phyloP scores from a whole-genome alignment of 2,329 filamentous ascomycete genomes.

The Fusarium transvaalense region DNA sequence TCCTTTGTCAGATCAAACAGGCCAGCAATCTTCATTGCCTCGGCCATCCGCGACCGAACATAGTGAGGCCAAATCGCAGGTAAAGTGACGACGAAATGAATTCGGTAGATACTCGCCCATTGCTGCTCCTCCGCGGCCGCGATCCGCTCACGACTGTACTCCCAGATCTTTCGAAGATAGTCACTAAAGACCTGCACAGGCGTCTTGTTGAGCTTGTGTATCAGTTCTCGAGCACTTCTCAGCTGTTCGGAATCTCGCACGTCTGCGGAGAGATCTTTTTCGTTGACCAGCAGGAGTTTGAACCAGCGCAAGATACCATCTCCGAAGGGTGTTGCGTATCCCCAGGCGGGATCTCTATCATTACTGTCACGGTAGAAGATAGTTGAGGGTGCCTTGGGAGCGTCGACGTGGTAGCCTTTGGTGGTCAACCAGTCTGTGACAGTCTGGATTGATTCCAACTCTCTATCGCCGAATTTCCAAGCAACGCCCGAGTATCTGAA shows the following conservation, averaged over 20 bases:
- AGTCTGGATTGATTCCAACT: conserved; percentile 46
- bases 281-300: conserved; percentile 57
- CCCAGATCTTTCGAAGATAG: conserved; percentile 54
- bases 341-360: conserved; percentile 44
- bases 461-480: conserved; percentile 50
- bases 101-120: conserved; percentile 43
- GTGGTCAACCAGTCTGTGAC: conserved; percentile 51
- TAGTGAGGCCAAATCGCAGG: conserved; percentile 62
- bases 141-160: conserved; percentile 48
- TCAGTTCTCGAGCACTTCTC: conserved; percentile 5
- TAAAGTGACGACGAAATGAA: conserved; percentile 58
- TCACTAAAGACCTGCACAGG: conserved; percentile 50
- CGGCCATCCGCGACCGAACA: conserved; percentile 53
- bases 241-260: conserved; percentile 47
- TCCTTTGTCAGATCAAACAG: conserved; percentile 49
- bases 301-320: conserved; percentile 54
- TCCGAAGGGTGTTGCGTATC: conserved; percentile 49
- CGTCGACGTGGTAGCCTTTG: conserved; percentile 43
- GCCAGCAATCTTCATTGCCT: conserved; percentile 53
- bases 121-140: conserved; percentile 37
- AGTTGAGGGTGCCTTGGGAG: conserved; percentile 51
- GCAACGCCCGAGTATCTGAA: conserved; percentile 58
- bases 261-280: conserved; percentile 49
- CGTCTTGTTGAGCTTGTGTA: conserved; percentile 38
- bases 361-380: conserved; percentile 42